A percentile compares a stretch with the other conserved stretches of the same genome.
Conservation (phyloP, 2,329 filamentous ascomycete genomes). For the Exophiala bonariae region DNA sequence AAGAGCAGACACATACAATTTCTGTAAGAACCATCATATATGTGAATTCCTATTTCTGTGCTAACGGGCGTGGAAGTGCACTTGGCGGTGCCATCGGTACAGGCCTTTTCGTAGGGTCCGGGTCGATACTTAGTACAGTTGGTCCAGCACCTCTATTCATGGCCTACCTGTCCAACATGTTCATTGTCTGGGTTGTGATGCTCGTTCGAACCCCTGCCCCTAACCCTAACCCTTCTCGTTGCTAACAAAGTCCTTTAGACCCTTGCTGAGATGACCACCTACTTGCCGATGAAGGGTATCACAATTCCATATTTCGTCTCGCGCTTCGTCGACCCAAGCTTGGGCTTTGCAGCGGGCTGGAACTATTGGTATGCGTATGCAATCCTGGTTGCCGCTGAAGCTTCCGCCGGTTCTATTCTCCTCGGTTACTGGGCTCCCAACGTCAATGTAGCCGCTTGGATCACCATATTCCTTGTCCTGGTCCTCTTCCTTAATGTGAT, state of each 20-base stretch:
- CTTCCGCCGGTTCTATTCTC: constrained; percentile 47
- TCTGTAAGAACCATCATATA: not conserved
- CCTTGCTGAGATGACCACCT: constrained; percentile 46
- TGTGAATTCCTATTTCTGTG: not conserved
- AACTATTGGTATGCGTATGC: constrained; percentile 48
- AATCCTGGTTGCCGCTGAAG: constrained; percentile 47
- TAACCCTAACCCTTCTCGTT: no score
- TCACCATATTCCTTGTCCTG: constrained; percentile 42
- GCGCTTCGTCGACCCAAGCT: constrained; percentile 56
- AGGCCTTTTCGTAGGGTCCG: not conserved
- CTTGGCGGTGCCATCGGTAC: constrained; percentile 1
- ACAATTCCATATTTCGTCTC: constrained; percentile 56
- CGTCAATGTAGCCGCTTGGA: constrained; percentile 46
- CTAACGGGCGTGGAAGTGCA: not conserved
- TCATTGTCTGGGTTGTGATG: constrained; percentile 16
- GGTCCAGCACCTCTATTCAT: constrained; percentile 12
- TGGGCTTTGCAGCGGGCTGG: constrained; percentile 51
- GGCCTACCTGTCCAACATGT: constrained; percentile 14
- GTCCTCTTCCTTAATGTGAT: constrained; percentile 43
- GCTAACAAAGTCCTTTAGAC: no score
- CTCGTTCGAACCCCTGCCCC: no score
- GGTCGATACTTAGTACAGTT: not conserved
- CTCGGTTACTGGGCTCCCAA: constrained; percentile 42
- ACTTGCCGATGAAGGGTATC: constrained; percentile 44
- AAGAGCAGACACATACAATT: constrained; percentile 3